These are phyloP conservation scores for Populus tremula DNA, from an alignment of 345 rosid genomes.

Conservation along the genomic window DNA sequence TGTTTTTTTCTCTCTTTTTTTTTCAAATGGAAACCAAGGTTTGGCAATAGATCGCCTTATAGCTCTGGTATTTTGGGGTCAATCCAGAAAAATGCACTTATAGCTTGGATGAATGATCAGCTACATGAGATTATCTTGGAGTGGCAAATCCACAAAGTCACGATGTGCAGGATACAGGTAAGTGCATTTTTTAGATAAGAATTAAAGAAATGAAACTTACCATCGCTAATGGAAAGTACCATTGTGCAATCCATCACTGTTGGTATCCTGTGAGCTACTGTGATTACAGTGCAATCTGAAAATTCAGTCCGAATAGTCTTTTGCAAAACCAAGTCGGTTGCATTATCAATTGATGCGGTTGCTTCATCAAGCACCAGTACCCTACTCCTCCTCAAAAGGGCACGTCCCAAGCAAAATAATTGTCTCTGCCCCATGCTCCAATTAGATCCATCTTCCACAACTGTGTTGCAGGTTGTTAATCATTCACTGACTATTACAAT, in stretches of 20 bases:
- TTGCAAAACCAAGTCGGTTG: conserved; percentile 84
- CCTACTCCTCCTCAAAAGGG: conserved; percentile 78
- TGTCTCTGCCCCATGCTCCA: conserved; percentile 99
- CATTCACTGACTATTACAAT: neutral
- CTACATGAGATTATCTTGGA: neutral
- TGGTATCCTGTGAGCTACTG: conserved; percentile 93
- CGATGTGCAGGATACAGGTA: neutral
- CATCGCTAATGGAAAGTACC: conserved; percentile 85
- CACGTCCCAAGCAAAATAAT: conserved; percentile 83
- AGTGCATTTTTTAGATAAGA: neutral
- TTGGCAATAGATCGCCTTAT: no score
- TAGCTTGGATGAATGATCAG: no score
- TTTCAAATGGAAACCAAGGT: no score
- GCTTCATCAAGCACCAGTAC: conserved; percentile 91
- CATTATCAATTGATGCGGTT: conserved; percentile 90
- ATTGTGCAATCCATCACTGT: conserved; percentile 94
- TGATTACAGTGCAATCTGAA: conserved; percentile 76
- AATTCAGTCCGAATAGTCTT: conserved; percentile 75
- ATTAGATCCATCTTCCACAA: conserved; percentile 85
- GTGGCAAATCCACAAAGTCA: neutral
- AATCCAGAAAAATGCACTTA: no score
- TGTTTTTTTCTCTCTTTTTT: no score
- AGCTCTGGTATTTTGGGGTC: no score
- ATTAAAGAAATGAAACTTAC: conserved; percentile 37
- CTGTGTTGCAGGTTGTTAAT: conserved; percentile 25